Evolutionary conservation across 371 early-diverging fungal species (phyloP), one percentile per base, ranked within the genome.

Genomic region (Mucor velutinosus): DNA sequence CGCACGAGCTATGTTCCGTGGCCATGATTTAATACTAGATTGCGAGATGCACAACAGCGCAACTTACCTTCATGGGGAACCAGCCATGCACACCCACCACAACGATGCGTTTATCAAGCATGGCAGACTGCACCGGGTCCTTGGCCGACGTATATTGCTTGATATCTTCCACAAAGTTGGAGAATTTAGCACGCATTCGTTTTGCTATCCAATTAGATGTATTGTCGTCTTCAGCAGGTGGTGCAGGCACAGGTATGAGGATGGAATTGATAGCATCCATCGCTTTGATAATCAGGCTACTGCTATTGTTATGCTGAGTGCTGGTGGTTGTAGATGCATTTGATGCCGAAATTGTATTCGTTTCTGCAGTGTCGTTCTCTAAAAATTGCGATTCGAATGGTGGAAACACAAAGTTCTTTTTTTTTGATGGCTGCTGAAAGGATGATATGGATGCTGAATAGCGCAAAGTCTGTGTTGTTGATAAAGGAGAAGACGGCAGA

Each of bases 41-140:
- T 17, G 6, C 41, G 17, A 33, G 33, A 33, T n/a, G 33, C 37
- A 12, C 37, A 12, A 7, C 10, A 35, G 35, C 37, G 37, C 37
- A 14, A 47, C 15, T 55, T 80, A 84, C 71, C 82, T 81, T 84
- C 76, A 77, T 80, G 7, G 97, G 97, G 75, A 93, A 95, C 97
- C 97, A 96, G 5, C 97, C 97, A 69, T 97, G 97, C 0, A 96
- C 86, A 14, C 94, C 94, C 35, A 94, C 73, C 12, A 94, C 81
- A 1, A 82, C 93, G 15, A 93, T 77, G 21, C 74, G 69, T 51
- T 81, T 81, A 30, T 71, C 71, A 17, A 70, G 62, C 35, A 78
- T 62, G 7, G 53, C 69, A 37, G 47, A 55, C 19, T 65, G 69
- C 0, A 72, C 72, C 37, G 67, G 64, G 1, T 66, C 49, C 3